A percentile compares a stretch with the other conserved stretches of the same genome.
Conservation (phyloP, 2,329 filamentous ascomycete species). For the Claviceps africana region DNA sequence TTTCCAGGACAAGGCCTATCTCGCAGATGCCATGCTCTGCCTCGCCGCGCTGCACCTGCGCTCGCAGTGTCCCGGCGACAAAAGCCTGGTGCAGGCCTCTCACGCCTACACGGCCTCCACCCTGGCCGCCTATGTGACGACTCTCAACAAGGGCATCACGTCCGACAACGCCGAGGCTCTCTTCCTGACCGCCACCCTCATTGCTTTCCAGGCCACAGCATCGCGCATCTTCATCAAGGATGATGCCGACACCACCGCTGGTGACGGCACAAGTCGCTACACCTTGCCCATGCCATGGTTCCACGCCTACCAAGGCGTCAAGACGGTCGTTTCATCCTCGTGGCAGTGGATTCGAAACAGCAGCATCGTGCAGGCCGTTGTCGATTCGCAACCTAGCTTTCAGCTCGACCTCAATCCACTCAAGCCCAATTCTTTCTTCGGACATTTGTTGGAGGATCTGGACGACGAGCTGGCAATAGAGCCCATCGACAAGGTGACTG, state of each 20-base stretch:
- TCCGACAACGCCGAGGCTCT: conserved; percentile 47
- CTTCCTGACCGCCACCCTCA: conserved; percentile 47
- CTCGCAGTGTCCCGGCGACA: conserved; percentile 41
- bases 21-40: conserved; percentile 50
- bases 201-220: conserved; percentile 54
- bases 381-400: conserved; percentile 49
- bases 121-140: conserved; percentile 43
- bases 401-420: conserved; percentile 42
- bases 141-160: conserved; percentile 42
- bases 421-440: conserved; percentile 42
- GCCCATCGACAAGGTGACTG: conserved; percentile 15
- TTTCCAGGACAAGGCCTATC: conserved; percentile 42
- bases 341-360: conserved; percentile 51
- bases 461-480: conserved; percentile 38
- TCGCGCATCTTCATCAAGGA: conserved; percentile 48
- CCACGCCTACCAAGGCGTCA: conserved; percentile 53
- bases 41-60: conserved; percentile 50
- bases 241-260: conserved; percentile 25
- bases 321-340: conserved; percentile 47
- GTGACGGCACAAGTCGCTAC: conserved; percentile 31
- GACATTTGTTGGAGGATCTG: conserved; percentile 41
- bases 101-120: conserved; percentile 53
- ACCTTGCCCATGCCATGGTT: conserved; percentile 50
- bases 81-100: conserved; percentile 44
- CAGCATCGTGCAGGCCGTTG: conserved; percentile 43